Base-by-base conservation (phyloP, 306 rosid genomes). In the Sesbania bispinosa region DNA sequence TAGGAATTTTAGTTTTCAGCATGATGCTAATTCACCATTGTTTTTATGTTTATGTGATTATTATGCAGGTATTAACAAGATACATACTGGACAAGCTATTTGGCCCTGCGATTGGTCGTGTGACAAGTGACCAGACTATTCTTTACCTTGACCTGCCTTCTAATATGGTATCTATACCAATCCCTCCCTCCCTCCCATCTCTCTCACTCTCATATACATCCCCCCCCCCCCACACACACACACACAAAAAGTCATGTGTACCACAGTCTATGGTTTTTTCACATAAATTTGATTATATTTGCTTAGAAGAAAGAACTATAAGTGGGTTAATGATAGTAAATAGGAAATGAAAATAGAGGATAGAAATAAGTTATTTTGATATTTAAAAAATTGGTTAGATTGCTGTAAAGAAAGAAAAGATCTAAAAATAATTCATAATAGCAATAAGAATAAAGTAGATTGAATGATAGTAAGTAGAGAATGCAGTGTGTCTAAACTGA, bases 61-160 rank as follows among this genome's bases (percentile, higher is more conserved):
- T 7, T 14, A 24, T 82, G 85, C 84, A 92, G 93, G 85, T 92
- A 36, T 72, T 87, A 64, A 87, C 96, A 26, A 92, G 97, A 78
- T 79, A 89, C 51, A 63, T 68, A 11, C 81, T 89, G 69, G 85
- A 82, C 60, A 88, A 82, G 30, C 57, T 92, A 45, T 92, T 89
- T 64, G 96, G 96, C 26, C 94, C 92, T 0, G 74, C 65, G n/a
- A 75, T 39, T 19, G 85, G 79, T 42, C 75, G 58, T 20, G 82
- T 84, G 73, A 92, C 97, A 63, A 83, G 83, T 60, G 38, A 87
- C 65, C 64, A 62, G 33, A 88, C 76, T 11, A 59, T 88, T 79
- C 71, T 88, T 52, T 82, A 93, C 69, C 84, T 81, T 32, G 96
- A 93, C 71, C 92, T 90, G 32, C 96, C 95, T 67, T 88, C 93